Base-by-base conservation (phyloP, 352 stramenopile species). In the Pythium folliculosum region DNA sequence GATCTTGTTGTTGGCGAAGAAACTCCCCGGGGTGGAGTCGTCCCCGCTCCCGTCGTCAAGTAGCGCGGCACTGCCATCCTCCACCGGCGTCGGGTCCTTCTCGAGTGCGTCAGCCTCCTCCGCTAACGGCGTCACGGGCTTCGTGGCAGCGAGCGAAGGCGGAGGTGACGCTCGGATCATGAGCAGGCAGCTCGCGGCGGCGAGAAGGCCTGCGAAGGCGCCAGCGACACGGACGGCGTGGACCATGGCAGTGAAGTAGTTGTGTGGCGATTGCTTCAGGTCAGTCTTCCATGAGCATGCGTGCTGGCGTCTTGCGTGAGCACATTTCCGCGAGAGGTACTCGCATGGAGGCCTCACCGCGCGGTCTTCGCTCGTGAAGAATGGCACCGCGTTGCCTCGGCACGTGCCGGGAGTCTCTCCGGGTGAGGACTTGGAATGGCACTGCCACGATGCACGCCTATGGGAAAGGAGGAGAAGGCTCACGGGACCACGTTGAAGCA, bases 1-100 rank as follows among this genome's bases (percentile, higher is more conserved):
- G 8, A 72, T 51, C 43, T 63, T 66, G 53, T 71, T 71, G 44
- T 63, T 71, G 49, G 56, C 57, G 37, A 71, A 52, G 49, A 71
- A 25, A 5, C 27, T 32, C 14, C 53, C 63, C 37, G 37, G 1
- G 37, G 10, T 13, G 37, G 37, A 40, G 43, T 38, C 35, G 8
- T 56, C 43, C 44, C 2, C 52, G 40, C 32, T 56, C 22, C 30
- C 22, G 19, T 61, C 44, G 5, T 58, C 54, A 32, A 32, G 27
- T 32, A 32, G 27, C 27, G 27, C 27, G 7, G 25, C n/a, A 10
- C 35, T 17, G 13, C 12, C 37, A 17, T 51, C 23, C 30, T 37
- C 37, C 9, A 43, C 10, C 37, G 37, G 37, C 37, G 37, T 13
- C 10, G 37, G 9, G 10, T 12, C 10, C 14, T 43, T 17, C 37